Conservation (phyloP, 192 early-diverging fungal species). For the Podila clonocystis region DNA sequence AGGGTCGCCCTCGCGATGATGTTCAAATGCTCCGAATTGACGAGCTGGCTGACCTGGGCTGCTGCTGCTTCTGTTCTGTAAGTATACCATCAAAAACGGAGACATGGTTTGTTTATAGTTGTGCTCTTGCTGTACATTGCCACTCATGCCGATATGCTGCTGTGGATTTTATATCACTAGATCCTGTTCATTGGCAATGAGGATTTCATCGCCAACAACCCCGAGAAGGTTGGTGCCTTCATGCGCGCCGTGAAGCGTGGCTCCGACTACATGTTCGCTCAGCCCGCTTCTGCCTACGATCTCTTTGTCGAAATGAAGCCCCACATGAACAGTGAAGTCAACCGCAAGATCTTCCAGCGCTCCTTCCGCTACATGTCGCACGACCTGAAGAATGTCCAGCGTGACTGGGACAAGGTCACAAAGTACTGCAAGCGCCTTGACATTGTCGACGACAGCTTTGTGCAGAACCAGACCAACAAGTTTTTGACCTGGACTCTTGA, state of each 20-base stretch:
- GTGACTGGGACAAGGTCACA: constrained; percentile 75
- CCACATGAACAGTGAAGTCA: constrained; percentile 58
- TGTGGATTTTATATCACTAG: constrained; percentile 5
- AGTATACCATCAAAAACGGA: neutral
- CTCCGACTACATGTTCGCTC: constrained; percentile 61
- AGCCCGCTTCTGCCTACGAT: constrained; percentile 61
- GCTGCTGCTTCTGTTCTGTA: constrained; percentile 72
- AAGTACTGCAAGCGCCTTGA: constrained; percentile 67
- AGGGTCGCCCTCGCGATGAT: constrained; percentile 56
- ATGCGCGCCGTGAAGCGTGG: constrained; percentile 62
- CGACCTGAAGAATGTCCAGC: constrained; percentile 65
- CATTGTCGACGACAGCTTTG: constrained; percentile 63
- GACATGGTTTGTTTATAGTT: too few species aligned
- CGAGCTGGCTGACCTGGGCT: constrained; percentile 71
- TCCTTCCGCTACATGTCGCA: constrained; percentile 70
- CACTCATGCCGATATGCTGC: too few species aligned
- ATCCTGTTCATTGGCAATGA: constrained; percentile 74
- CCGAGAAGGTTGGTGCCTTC: constrained; percentile 66
- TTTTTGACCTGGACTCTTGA: constrained; percentile 57
- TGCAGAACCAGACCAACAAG: constrained; percentile 71
- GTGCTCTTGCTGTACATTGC: too few species aligned
- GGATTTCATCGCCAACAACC: constrained; percentile 60
- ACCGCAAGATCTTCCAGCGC: constrained; percentile 70
- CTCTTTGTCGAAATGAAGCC: constrained; percentile 69
- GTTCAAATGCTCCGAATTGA: constrained; percentile 74